phyloP scores from a whole-genome alignment of 768 basidiomycete species.

The Pleurotus citrinopileatus region DNA sequence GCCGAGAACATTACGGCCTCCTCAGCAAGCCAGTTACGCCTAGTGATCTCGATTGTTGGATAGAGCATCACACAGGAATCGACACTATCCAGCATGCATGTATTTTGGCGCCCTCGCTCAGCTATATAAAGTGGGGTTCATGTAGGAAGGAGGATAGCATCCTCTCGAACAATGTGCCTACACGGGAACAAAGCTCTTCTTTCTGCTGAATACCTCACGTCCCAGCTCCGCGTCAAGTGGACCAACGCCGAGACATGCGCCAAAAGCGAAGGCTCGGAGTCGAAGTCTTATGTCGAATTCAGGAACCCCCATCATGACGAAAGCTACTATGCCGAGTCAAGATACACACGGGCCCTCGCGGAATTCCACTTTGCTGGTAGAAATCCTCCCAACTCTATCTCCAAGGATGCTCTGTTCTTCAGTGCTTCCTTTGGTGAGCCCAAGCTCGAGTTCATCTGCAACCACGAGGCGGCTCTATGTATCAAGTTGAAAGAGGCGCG shows the following conservation, averaged over 20 bases:
- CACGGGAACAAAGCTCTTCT: slow-evolving; percentile 8
- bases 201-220: slow-evolving; percentile 13
- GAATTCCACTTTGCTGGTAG: slow-evolving; percentile 12
- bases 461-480: slow-evolving; percentile 19
- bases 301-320: not conserved
- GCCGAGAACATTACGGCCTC: too few species aligned
- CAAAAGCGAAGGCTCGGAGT: slow-evolving; percentile 2
- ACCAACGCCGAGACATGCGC: slow-evolving; percentile 14
- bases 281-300: not conserved
- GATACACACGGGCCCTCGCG: slow-evolving; percentile 13
- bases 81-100: too few species aligned
- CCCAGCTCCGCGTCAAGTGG: slow-evolving; percentile 15
- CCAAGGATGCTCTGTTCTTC: slow-evolving; percentile 16
- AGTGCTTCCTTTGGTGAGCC: slow-evolving; percentile 17
- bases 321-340: not conserved
- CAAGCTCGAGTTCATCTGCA: slow-evolving; percentile 21
- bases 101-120: too few species aligned
- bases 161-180: slow-evolving; percentile 1
- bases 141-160: too few species aligned
- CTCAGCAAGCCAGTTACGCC: too few species aligned
- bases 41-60: too few species aligned
- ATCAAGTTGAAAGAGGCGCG: slow-evolving; percentile 17
- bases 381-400: slow-evolving; percentile 9
- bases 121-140: too few species aligned
- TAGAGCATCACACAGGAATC: too few species aligned